Conservation (phyloP, 1,139 yeast species). For the Geotrichum phurueaensis region DNA sequence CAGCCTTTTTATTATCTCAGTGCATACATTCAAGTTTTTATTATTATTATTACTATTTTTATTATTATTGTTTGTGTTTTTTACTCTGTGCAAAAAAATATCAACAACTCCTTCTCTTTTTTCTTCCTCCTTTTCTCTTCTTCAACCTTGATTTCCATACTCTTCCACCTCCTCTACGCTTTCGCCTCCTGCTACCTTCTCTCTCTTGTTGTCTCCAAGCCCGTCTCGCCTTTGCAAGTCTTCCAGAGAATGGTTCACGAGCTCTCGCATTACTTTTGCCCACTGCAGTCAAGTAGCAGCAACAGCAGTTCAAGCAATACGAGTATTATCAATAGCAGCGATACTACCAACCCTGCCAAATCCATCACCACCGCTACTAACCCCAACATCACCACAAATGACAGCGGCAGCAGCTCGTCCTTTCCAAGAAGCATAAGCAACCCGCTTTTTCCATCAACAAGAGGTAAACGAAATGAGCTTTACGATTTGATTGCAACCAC, state of each 20-base stretch:
- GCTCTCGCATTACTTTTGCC: background rate
- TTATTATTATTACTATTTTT: too few relatives aligned
- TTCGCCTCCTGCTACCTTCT: background rate
- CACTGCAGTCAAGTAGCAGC: background rate
- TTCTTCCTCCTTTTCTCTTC: slow-evolving; percentile 1
- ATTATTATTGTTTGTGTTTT: too few relatives aligned
- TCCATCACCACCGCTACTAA: background rate
- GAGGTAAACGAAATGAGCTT: background rate
- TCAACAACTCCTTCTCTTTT: background rate
- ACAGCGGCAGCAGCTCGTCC: background rate
- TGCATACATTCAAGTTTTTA: background rate
- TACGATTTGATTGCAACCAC: background rate
- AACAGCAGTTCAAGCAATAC: background rate
- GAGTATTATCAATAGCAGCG: background rate
- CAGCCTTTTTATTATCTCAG: background rate
- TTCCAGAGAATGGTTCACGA: background rate
- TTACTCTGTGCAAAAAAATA: background rate
- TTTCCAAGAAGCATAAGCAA: background rate
- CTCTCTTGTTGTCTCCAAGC: background rate
- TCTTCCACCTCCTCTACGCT: background rate
- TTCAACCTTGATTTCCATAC: background rate
- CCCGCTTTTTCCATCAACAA: background rate
- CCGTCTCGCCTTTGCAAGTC: background rate
- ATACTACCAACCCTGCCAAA: background rate
- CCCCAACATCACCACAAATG: background rate